These are phyloP conservation scores for Gelatoporia subvermispora DNA, from an alignment of 768 basidiomycete species.

Conservation along the genomic window DNA sequence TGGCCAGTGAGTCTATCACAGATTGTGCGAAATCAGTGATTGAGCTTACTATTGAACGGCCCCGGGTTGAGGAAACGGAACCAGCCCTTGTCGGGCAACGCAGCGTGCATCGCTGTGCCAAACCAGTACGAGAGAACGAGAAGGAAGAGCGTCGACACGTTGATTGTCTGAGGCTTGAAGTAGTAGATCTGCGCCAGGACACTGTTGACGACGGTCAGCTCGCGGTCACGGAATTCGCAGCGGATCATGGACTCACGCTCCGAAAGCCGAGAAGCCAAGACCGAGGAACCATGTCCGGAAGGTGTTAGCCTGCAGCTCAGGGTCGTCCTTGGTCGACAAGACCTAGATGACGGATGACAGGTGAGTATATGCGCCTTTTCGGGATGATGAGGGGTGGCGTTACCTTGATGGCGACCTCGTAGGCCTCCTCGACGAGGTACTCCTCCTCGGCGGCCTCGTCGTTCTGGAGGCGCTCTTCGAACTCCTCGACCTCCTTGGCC, in stretches of 20 bases:
- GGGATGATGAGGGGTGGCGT: constrained; percentile 6
- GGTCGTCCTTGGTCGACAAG: constrained; percentile 32
- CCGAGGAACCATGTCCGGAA: constrained; percentile 55
- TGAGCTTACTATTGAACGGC: constrained; percentile 31
- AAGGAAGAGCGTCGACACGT: constrained; percentile 45
- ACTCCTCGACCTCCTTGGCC: constrained; percentile 24
- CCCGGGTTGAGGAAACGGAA: constrained; percentile 33
- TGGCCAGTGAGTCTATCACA: neutral
- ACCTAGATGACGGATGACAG: constrained; percentile 20
- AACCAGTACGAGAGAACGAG: constrained; percentile 50
- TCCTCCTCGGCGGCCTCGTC: constrained; percentile 31
- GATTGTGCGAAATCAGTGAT: constrained; percentile 1
- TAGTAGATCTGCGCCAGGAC: constrained; percentile 30
- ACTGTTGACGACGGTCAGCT: constrained; percentile 4
- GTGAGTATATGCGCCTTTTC: too few relatives aligned
- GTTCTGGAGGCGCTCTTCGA: constrained; percentile 27
- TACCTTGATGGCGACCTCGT: constrained; percentile 38
- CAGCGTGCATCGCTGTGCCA: constrained; percentile 37
- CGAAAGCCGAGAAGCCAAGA: constrained; percentile 52
- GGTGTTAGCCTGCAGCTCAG: constrained; percentile 40
- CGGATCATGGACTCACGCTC: constrained; percentile 40
- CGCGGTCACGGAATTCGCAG: too few relatives aligned
- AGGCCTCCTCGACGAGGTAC: constrained; percentile 31
- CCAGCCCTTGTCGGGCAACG: constrained; percentile 25
- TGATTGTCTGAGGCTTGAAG: constrained; percentile 45